These are phyloP conservation scores for Cymbopogon citratus DNA, from an alignment of 176 grass and related monocot genomes.

Conservation along the genomic window DNA sequence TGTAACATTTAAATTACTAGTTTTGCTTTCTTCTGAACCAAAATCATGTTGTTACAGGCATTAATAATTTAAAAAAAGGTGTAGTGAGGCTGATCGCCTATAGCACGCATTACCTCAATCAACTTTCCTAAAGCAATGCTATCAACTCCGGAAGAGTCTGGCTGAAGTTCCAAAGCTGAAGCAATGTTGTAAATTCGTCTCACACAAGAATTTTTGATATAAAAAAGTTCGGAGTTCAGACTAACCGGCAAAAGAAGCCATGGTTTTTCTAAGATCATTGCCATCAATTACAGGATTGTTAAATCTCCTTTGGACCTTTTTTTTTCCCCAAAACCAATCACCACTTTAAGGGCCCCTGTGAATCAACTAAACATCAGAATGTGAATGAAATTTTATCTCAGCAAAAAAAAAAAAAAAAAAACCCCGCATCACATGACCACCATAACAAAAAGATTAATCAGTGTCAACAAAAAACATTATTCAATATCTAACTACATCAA, in stretches of 20 bases:
- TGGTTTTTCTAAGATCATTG: constrained; percentile 67
- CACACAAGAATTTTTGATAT: too few relatives aligned
- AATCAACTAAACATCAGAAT: constrained; percentile 16
- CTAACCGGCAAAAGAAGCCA: constrained; percentile 74
- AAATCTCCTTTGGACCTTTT: constrained; percentile 71
- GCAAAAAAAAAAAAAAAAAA: not conserved
- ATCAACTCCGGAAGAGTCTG: constrained; percentile 41
- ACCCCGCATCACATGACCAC: not conserved
- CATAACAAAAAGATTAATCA: not conserved
- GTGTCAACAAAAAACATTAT: not conserved
- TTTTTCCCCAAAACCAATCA: constrained; percentile 60
- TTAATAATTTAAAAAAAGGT: not conserved
- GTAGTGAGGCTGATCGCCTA: not conserved
- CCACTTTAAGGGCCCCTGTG: constrained; percentile 55
- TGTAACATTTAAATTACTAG: constrained; percentile 66
- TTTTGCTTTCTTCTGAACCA: constrained; percentile 52
- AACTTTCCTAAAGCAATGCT: constrained; percentile 51
- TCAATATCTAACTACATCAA: not conserved
- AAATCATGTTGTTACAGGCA: constrained; percentile 3
- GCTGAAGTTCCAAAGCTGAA: constrained; percentile 43
- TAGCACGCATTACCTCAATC: constrained; percentile 51
- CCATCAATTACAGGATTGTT: constrained; percentile 56
- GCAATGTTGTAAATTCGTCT: not conserved
- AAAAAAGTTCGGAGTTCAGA: constrained; percentile 27
- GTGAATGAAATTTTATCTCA: not conserved